A percentile compares a stretch with the other conserved stretches of the same genome.
phyloP scores from a whole-genome alignment of 495 filamentous ascomycete genomes.

The Neurospora intermedia region DNA sequence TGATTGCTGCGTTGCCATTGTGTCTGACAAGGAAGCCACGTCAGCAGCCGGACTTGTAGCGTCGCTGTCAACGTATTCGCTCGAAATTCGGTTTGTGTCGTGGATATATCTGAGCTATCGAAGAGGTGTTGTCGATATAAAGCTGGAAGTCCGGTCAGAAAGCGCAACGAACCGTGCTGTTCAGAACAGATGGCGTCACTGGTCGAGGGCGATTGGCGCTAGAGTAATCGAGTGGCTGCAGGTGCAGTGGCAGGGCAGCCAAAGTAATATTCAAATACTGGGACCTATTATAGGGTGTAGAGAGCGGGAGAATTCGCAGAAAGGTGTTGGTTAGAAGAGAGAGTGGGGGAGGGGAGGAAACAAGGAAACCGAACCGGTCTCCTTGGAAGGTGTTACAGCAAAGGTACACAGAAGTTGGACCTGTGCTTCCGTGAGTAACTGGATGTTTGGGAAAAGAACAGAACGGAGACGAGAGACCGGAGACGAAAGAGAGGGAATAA shows the following conservation, averaged over 20 bases:
- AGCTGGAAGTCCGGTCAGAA: neutral
- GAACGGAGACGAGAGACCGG: neutral
- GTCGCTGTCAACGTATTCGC: neutral
- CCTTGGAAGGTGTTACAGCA: neutral
- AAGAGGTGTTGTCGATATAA: neutral
- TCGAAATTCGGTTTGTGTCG: neutral
- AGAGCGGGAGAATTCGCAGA: neutral
- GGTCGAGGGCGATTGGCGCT: neutral
- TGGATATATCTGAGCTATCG: neutral
- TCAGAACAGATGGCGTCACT: neutral
- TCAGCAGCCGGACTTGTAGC: conserved; percentile 6
- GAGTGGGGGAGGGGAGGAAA: conserved; percentile 1
- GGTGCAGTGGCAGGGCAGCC: conserved; percentile 1
- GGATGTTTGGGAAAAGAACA: neutral
- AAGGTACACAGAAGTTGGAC: conserved; percentile 8
- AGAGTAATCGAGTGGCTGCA: conserved; percentile 5
- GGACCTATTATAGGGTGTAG: neutral
- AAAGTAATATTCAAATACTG: neutral
- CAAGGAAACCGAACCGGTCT: neutral
- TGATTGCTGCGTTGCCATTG: conserved; percentile 30
- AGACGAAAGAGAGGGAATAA: conserved; percentile 1
- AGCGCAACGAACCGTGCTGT: neutral
- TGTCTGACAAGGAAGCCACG: conserved; percentile 7
- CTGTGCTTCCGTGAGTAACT: neutral
- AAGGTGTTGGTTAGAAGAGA: conserved; percentile 1